phyloP scores from a whole-genome alignment of 768 basidiomycete genomes.

The Boletus tomentosulus region DNA sequence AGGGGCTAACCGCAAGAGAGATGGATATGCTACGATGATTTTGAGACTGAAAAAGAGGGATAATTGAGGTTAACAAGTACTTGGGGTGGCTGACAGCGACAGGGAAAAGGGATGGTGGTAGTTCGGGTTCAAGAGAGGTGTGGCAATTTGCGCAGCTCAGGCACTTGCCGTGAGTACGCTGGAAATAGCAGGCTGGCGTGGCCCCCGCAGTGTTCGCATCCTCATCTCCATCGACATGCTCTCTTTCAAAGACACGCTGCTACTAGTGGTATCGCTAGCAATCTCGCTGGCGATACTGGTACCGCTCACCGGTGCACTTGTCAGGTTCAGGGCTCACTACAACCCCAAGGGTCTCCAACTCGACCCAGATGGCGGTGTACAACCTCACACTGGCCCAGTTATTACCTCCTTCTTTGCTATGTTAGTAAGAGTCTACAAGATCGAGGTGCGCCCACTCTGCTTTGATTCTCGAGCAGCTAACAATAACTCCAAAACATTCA shows the following conservation, averaged over 20 bases:
- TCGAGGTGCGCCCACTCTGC: conserved; percentile 51
- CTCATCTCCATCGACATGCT: conserved; percentile 21
- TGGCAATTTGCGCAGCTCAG: conserved; percentile 19
- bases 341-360: conserved; percentile 81
- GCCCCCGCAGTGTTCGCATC: background rate
- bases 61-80: background rate
- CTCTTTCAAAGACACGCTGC: conserved; percentile 35
- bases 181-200: conserved; percentile 6
- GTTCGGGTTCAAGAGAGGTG: conserved; percentile 30
- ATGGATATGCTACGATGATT: no score
- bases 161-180: conserved; percentile 28
- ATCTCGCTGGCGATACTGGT: conserved; percentile 56
- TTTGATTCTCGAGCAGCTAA: background rate
- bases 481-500: conserved; percentile 17
- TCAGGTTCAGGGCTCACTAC: conserved; percentile 80
- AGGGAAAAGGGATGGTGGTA: conserved; percentile 21
- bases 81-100: background rate
- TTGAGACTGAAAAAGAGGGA: background rate
- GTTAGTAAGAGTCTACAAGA: conserved; percentile 61
- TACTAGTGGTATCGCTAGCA: conserved; percentile 43
- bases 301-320: conserved; percentile 62
- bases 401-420: conserved; percentile 73
- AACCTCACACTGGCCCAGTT: conserved; percentile 75
- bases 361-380: conserved; percentile 71
- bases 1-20: background rate